phyloP scores from a whole-genome alignment of 495 filamentous ascomycete species.

The Aspergillus steynii region DNA sequence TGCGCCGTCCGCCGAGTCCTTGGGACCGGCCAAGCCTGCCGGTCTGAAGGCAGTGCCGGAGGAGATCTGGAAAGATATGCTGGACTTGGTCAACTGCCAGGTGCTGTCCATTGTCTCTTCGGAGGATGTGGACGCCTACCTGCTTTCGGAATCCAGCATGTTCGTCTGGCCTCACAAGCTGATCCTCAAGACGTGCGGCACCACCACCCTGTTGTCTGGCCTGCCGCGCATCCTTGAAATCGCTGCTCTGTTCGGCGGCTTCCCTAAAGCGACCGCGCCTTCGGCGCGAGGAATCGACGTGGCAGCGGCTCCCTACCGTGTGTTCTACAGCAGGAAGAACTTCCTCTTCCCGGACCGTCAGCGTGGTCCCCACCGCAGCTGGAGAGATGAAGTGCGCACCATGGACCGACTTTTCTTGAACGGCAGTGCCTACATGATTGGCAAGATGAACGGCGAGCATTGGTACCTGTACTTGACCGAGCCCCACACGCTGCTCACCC shows the following conservation, averaged over 20 bases:
- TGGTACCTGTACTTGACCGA: conserved; percentile 98
- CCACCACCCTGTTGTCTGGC: conserved; percentile 88
- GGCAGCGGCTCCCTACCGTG: conserved; percentile 84
- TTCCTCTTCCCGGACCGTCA: conserved; percentile 96
- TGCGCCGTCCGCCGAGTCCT: conserved; percentile 74
- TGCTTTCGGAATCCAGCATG: conserved; percentile 98
- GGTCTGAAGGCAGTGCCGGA: conserved; percentile 85
- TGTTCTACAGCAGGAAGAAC: conserved; percentile 99
- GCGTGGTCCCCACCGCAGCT: conserved; percentile 91
- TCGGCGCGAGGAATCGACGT: conserved; percentile 57
- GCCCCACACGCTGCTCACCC: conserved; percentile 77
- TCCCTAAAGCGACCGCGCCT: conserved; percentile 62
- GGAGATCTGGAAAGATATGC: conserved; percentile 93
- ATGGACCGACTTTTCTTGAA: conserved; percentile 87
- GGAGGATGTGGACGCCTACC: conserved; percentile 95
- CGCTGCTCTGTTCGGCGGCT: conserved; percentile 82
- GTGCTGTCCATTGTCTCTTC: conserved; percentile 92
- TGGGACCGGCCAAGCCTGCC: conserved; percentile 64
- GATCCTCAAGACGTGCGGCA: conserved; percentile 98
- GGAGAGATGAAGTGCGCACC: conserved; percentile 91
- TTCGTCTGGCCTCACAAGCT: conserved; percentile 99
- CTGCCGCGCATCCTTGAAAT: conserved; percentile 88
- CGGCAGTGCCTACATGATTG: conserved; percentile 98
- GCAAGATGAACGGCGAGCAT: conserved; percentile 99
- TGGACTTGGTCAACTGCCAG: conserved; percentile 97